These are phyloP conservation scores for Capsella bursapastoris DNA, from an alignment of 345 rosid genomes.

Conservation along the genomic window DNA sequence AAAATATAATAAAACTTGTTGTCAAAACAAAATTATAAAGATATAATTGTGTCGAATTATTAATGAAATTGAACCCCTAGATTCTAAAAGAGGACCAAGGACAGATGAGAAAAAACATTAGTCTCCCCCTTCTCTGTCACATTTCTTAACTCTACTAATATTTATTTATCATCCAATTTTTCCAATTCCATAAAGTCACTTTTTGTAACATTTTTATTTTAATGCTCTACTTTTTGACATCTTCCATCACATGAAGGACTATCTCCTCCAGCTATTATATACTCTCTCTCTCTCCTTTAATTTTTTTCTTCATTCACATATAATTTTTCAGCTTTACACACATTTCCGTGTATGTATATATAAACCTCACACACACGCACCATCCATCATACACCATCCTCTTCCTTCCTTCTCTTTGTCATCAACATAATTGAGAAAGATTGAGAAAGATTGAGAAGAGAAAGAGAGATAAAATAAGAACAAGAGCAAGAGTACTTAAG, in stretches of 20 bases:
- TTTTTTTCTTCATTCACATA: conserved; percentile 41
- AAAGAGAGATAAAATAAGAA: conserved; percentile 4
- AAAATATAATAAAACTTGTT: background rate
- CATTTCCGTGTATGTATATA: conserved; percentile 37
- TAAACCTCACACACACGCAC: conserved; percentile 41
- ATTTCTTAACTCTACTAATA: conserved; percentile 45
- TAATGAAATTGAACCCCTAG: conserved; percentile 19
- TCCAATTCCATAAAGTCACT: conserved; percentile 46
- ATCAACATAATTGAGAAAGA: conserved; percentile 30
- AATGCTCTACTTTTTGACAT: conserved; percentile 53
- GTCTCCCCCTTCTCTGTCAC: conserved; percentile 50
- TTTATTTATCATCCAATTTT: conserved; percentile 24
- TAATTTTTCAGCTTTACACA: conserved; percentile 36
- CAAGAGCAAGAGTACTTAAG: conserved; percentile 21
- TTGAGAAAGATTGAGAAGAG: background rate
- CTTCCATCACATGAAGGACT: conserved; percentile 47
- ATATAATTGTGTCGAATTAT: conserved; percentile 1
- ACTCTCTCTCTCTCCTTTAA: conserved; percentile 33
- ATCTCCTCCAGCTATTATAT: conserved; percentile 72
- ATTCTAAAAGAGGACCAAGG: conserved; percentile 38
- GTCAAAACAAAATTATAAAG: background rate
- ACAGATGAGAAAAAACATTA: conserved; percentile 52
- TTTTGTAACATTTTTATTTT: conserved; percentile 42
- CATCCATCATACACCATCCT: conserved; percentile 34
- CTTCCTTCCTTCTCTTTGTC: conserved; percentile 29